phyloP scores from a whole-genome alignment of 768 basidiomycete genomes.

The Candolleomyces aberdarensis region DNA sequence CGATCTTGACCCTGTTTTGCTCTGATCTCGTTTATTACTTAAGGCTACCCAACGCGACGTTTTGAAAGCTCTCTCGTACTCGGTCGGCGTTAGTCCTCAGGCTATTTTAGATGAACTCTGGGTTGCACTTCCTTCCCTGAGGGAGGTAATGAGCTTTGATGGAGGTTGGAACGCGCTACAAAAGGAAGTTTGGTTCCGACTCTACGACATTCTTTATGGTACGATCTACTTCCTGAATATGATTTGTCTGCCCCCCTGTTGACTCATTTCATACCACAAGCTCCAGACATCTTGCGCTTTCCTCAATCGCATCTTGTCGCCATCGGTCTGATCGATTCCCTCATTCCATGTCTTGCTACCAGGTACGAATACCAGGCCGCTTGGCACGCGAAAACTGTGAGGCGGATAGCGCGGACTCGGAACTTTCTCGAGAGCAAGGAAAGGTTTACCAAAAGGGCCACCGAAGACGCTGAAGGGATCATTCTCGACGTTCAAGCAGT shows the following conservation, averaged over 20 bases:
- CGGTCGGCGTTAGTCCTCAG: constrained; percentile 51
- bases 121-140: constrained; percentile 51
- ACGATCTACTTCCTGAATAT: constrained; percentile 2
- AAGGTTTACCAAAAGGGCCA: constrained; percentile 19
- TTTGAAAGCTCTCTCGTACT: constrained; percentile 43
- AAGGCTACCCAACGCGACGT: constrained; percentile 59
- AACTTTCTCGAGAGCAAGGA: constrained; percentile 3
- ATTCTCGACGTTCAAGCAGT: constrained; percentile 34
- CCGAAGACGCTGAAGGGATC: constrained; percentile 33
- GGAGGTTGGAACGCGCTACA: constrained; percentile 47
- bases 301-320: constrained; percentile 53
- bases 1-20: background rate
- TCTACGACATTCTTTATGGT: constrained; percentile 46
- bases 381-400: constrained; percentile 19
- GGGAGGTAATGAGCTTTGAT: constrained; percentile 34
- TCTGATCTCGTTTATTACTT: background rate
- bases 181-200: constrained; percentile 44
- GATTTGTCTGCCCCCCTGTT: background rate
- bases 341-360: constrained; percentile 35
- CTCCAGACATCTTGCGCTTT: constrained; percentile 51
- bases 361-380: constrained; percentile 32
- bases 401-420: background rate
- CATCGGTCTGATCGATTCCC: constrained; percentile 45
- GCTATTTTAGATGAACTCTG: constrained; percentile 58
- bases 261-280: constrained; percentile 24